Percentiles rank a stretch among this genome's conserved stretches.
Evolutionary conservation across 2,329 filamentous ascomycete species (phyloP).

Genomic region (Monilinia aucupariae): DNA sequence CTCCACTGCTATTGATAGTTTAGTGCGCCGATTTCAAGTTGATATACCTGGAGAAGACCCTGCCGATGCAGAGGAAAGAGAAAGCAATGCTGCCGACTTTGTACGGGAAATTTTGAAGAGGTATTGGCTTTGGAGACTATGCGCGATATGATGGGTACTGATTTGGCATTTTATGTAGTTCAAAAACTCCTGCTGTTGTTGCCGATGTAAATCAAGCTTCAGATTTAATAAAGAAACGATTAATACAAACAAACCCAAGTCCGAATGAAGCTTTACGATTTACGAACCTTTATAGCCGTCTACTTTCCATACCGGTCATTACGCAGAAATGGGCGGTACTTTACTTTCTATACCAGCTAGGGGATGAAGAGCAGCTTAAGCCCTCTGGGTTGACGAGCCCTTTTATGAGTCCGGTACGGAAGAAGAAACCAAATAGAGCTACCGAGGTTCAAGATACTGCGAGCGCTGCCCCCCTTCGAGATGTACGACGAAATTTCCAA

Average conservation of each 20-base stretch:
- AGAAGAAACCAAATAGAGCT: background rate
- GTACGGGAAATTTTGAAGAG: constrained; percentile 44
- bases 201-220: constrained; percentile 77
- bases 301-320: constrained; percentile 85
- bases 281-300: constrained; percentile 81
- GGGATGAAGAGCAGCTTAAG: constrained; percentile 39
- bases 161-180: constrained; percentile 24
- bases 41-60: constrained; percentile 60
- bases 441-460: constrained; percentile 8
- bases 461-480: constrained; percentile 11
- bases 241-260: constrained; percentile 71
- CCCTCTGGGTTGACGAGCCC: constrained; percentile 31
- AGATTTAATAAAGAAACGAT: constrained; percentile 83
- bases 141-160: constrained; percentile 1
- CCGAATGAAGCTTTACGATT: constrained; percentile 75
- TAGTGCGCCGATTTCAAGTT: constrained; percentile 70
- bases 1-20: constrained; percentile 70
- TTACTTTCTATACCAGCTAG: constrained; percentile 80
- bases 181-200: constrained; percentile 32
- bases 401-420: constrained; percentile 34
- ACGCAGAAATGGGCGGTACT: constrained; percentile 97
- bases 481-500: constrained; percentile 19
- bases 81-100: constrained; percentile 54
- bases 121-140: constrained; percentile 20
- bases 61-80: constrained; percentile 60